Evolutionary conservation across 306 rosid species (phyloP).

Genomic region (Vachellia pachyceras): DNA sequence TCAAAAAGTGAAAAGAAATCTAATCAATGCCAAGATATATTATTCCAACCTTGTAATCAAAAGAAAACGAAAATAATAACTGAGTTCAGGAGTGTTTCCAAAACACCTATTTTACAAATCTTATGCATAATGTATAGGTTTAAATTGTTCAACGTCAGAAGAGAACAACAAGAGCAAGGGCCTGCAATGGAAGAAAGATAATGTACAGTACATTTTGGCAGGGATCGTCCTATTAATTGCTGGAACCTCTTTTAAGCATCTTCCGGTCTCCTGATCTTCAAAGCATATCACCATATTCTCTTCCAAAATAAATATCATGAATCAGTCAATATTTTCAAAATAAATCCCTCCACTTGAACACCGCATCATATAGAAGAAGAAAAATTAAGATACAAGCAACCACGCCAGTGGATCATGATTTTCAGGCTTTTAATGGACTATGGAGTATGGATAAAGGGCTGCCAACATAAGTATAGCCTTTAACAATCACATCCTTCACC

Average conservation of each 20-base stretch:
- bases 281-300: constrained; percentile 97
- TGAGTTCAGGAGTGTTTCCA: too few relatives aligned
- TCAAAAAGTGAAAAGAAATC: too few relatives aligned
- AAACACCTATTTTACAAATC: too few relatives aligned
- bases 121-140: too few relatives aligned
- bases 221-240: constrained; percentile 53
- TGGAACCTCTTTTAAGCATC: constrained; percentile 80
- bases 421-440: constrained; percentile 15
- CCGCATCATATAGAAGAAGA: constrained; percentile 16
- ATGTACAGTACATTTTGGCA: constrained; percentile 71
- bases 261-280: constrained; percentile 81
- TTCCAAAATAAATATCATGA: constrained; percentile 43
- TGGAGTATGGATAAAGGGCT: constrained; percentile 10
- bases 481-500: constrained; percentile 16
- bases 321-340: constrained; percentile 34
- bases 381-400: constrained; percentile 16
- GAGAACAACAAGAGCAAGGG: too few relatives aligned
- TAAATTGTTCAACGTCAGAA: too few relatives aligned
- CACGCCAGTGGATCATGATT: constrained; percentile 17
- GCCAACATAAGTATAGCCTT: constrained; percentile 12
- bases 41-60: too few relatives aligned
- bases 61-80: too few relatives aligned
- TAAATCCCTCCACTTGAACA: constrained; percentile 37
- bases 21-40: too few relatives aligned
- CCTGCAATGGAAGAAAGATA: constrained; percentile 38